These are phyloP conservation scores for Lodderomyces theae DNA, from an alignment of 1,139 yeast genomes.

Conservation along the genomic window DNA sequence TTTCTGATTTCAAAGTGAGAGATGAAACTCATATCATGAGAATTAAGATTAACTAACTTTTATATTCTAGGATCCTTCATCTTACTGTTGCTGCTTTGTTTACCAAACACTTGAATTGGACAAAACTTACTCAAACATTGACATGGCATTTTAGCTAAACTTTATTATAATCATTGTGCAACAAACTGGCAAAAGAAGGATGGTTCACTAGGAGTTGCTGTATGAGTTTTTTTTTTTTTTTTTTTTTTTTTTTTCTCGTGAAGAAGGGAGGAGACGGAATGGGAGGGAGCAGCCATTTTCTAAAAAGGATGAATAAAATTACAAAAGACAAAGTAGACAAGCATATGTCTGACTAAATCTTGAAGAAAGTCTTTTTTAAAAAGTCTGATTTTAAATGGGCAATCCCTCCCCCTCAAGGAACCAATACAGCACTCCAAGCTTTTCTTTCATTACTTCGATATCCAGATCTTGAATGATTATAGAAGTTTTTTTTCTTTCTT, in stretches of 20 bases:
- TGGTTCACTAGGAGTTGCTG: background rate
- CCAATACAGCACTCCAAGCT: background rate
- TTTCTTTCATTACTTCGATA: constrained; percentile 6
- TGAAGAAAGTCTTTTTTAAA: constrained; percentile 56
- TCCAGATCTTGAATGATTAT: too few species aligned
- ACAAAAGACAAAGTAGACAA: constrained; percentile 69
- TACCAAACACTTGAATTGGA: background rate
- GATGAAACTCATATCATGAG: background rate
- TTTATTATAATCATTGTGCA: constrained; percentile 3
- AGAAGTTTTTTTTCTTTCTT: constrained; percentile 11
- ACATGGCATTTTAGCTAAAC: constrained; percentile 16
- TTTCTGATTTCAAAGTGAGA: constrained; percentile 51
- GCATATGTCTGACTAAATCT: constrained; percentile 93
- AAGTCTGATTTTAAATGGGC: constrained; percentile 52
- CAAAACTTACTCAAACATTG: too few species aligned
- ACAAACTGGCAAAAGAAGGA: too few species aligned
- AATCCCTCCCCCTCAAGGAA: background rate
- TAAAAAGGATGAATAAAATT: constrained; percentile 68
- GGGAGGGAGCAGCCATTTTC: background rate
- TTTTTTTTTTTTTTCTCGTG: background rate
- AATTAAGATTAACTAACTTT: constrained; percentile 1
- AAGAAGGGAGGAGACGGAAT: background rate
- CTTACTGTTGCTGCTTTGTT: constrained; percentile 1
- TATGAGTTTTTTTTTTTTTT: too few species aligned
- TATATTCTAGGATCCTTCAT: too few species aligned